These are phyloP conservation scores for Cercospora sp. DNA, from an alignment of 2,329 filamentous ascomycete genomes.

Conservation along the genomic window DNA sequence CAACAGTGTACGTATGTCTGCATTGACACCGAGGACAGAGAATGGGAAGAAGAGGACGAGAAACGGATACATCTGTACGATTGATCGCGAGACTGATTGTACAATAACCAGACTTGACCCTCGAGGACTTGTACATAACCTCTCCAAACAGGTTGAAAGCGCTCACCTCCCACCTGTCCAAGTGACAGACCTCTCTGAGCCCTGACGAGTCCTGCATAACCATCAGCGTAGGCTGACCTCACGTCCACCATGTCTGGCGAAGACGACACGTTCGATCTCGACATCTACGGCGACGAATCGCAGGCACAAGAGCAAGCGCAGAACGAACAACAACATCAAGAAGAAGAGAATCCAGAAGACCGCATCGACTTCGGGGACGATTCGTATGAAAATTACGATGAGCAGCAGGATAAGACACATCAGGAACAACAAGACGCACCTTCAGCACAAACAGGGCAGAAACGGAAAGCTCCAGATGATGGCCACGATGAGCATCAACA, in stretches of 20 bases:
- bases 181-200: slow-evolving; percentile 1
- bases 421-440: slow-evolving; percentile 15
- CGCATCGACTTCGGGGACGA: slow-evolving; percentile 30
- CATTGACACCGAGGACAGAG: slow-evolving; percentile 17
- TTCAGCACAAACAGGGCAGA: slow-evolving; percentile 57
- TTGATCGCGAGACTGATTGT: slow-evolving; percentile 27
- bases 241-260: slow-evolving; percentile 48
- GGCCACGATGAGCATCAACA: slow-evolving; percentile 39
- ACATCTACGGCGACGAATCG: slow-evolving; percentile 65
- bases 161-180: not conserved
- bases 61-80: slow-evolving; percentile 2
- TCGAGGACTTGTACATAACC: slow-evolving; percentile 30
- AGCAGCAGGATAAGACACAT: slow-evolving; percentile 23
- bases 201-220: slow-evolving; percentile 7
- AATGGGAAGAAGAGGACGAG: slow-evolving; percentile 7
- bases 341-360: slow-evolving; percentile 25
- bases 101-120: slow-evolving; percentile 28
- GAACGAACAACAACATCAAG: slow-evolving; percentile 35
- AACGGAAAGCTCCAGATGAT: slow-evolving; percentile 61
- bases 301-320: slow-evolving; percentile 27
- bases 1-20: slow-evolving; percentile 30
- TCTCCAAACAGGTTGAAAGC: slow-evolving; percentile 7
- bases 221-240: slow-evolving; percentile 16
- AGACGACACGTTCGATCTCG: slow-evolving; percentile 70
- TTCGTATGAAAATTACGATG: slow-evolving; percentile 1